A percentile compares a stretch with the other conserved stretches of the same genome.
Conservation (phyloP, 371 early-diverging fungal species). For the Mortierella sp. region DNA sequence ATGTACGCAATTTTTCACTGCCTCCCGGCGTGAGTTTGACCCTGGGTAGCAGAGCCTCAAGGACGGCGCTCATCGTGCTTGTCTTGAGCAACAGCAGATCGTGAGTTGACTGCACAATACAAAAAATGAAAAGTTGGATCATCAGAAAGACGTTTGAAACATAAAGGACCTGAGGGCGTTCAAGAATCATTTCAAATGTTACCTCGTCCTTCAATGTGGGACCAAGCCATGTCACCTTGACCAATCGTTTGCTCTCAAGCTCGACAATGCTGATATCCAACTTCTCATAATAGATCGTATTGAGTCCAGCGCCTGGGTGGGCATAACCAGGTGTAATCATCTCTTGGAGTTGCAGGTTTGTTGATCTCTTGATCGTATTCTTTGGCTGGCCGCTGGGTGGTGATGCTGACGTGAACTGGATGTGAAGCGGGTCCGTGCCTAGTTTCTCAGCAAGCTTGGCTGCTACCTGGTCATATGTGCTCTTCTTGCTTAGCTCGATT, state of each 20-base stretch:
- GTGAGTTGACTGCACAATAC: conserved; percentile 40
- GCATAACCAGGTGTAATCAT: conserved; percentile 63
- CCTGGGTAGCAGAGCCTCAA: conserved; percentile 68
- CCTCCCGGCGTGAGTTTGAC: conserved; percentile 55
- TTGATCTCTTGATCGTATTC: conserved; percentile 59
- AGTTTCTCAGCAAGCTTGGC: conserved; percentile 66
- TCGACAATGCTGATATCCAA: conserved; percentile 83
- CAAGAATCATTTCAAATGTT: neutral
- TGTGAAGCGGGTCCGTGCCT: conserved; percentile 70
- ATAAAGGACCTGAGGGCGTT: no score
- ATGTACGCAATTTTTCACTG: conserved; percentile 56
- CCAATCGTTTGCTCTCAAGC: conserved; percentile 78
- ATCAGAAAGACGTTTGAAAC: no score
- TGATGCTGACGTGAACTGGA: conserved; percentile 69
- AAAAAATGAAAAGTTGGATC: conserved; percentile 8
- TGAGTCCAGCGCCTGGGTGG: conserved; percentile 12
- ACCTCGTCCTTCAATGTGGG: conserved; percentile 61
- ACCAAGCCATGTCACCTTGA: conserved; percentile 70
- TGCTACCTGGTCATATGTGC: conserved; percentile 71
- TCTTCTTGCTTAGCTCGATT: conserved; percentile 72
- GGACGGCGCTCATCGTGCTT: conserved; percentile 66
- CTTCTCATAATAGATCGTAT: conserved; percentile 81
- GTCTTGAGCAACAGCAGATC: conserved; percentile 69
- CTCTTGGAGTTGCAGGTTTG: conserved; percentile 66
- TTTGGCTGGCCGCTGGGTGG: conserved; percentile 56